Conservation (phyloP, 805 yeast species). For the Vanderwaltozyma yarrowii region DNA sequence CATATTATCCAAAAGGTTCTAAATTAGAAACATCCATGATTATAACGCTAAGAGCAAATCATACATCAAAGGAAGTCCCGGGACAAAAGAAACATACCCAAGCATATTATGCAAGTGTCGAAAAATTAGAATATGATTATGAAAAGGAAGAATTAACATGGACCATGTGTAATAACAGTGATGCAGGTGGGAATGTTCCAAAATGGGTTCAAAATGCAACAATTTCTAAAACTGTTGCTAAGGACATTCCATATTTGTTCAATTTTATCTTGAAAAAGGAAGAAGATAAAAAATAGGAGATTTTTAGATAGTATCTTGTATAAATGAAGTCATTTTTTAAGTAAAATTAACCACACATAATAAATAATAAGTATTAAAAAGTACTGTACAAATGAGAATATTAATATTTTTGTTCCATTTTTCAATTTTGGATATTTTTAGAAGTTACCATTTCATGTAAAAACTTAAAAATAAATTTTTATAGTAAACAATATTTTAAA, state of each 20-base stretch:
- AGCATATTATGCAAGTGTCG: conserved; percentile 31
- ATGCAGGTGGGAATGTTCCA: conserved; percentile 34
- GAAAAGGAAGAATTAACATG: conserved; percentile 20
- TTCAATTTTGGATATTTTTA: too few relatives aligned
- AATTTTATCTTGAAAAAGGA: conserved; percentile 4
- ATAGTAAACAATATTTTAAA: too few relatives aligned
- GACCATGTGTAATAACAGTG: conserved; percentile 32
- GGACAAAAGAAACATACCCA: conserved; percentile 17
- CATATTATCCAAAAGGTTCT: conserved; percentile 7
- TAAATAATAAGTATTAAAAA: too few relatives aligned
- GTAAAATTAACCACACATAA: too few relatives aligned
- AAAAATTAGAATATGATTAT: conserved; percentile 21
- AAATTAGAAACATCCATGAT: conserved; percentile 23
- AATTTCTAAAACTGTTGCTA: conserved; percentile 31
- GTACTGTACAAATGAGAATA: too few relatives aligned
- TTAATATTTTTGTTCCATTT: too few relatives aligned
- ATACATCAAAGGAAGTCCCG: conserved; percentile 11
- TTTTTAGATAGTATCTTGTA: too few relatives aligned
- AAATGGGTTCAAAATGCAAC: conserved; percentile 32
- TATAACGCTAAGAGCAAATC: conserved; percentile 27
- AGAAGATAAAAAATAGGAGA: not conserved
- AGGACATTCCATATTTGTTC: conserved; percentile 32
- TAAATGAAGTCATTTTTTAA: too few relatives aligned
- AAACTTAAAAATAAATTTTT: too few relatives aligned
- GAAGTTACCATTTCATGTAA: too few relatives aligned